Evolutionary conservation across 768 basidiomycete species (phyloP), one percentile per base, ranked within the genome.

Genomic region (Krasilnikovozyma curviuscula): DNA sequence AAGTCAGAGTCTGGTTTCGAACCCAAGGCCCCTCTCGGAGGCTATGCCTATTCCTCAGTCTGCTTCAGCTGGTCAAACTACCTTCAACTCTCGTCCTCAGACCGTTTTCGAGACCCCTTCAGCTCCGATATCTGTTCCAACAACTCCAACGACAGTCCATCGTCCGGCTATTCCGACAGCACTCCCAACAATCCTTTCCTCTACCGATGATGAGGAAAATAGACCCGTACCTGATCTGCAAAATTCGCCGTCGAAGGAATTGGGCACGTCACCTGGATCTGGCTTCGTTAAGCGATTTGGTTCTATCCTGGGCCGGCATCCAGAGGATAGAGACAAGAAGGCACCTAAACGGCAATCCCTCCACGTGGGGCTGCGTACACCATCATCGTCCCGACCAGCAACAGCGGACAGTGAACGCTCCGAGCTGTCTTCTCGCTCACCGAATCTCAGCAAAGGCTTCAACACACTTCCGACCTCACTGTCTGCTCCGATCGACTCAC

Each of bases 1-100:
- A 46, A 84, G 81, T 52, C 83, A 85, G 61, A 82, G 81, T 58
- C 70, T 86, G 63, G 81, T 78, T 56, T 1, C 45, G 46, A 28
- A 27, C 40, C 24, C 25, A 16, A 24, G 48, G 41, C 47, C 47
- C 5, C 47, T 48, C 18, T 40, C 39, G 10, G 48, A 49, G 21
- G 16, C 48, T 18, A 29, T 46, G 35, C 32, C 45, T 23, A 32
- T 38, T 28, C 35, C 35, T 18, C 45, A 46, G 19, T 46, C 45
- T 12, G 27, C 35, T 16, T 35, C 34, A 5, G 25, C 34, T n/a
- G n/a, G n/a, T n/a, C n/a, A n/a, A n/a, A n/a, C n/a, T n/a, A n/a
- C n/a, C n/a, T n/a, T n/a, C n/a, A n/a, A n/a, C n/a, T n/a, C n/a
- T n/a, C n/a, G n/a, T n/a, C n/a, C n/a, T n/a, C n/a, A n/a, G n/a